Conservation (phyloP, 2,329 filamentous ascomycete species). For the Scedosporium minutisporum region DNA sequence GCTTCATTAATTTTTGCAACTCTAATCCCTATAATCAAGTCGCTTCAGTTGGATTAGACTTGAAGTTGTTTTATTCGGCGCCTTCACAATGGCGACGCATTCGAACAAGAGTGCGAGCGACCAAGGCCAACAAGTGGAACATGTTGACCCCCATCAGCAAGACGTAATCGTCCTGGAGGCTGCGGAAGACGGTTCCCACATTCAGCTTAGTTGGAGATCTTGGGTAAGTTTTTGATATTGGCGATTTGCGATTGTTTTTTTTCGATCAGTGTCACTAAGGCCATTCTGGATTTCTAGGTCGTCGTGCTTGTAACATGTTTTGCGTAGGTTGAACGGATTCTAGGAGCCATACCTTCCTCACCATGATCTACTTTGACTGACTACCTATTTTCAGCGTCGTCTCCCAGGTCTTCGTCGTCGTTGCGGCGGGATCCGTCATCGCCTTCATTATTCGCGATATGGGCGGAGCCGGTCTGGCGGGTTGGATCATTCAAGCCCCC, state of each 20-base stretch:
- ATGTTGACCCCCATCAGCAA: background rate
- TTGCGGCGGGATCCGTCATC: slow-evolving; percentile 44
- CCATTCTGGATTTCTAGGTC: slow-evolving; percentile 8
- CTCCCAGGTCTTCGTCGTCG: slow-evolving; percentile 45
- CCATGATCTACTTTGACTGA: background rate
- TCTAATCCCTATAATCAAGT: too few species aligned
- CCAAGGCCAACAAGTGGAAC: background rate
- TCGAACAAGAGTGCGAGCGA: background rate
- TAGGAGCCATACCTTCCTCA: background rate
- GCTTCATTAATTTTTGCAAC: too few species aligned
- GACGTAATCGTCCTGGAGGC: slow-evolving; percentile 21
- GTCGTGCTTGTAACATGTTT: slow-evolving; percentile 38
- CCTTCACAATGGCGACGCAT: background rate
- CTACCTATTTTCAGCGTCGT: slow-evolving; percentile 27
- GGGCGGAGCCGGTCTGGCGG: slow-evolving; percentile 36
- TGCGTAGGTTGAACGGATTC: slow-evolving; percentile 20
- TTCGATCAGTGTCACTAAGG: background rate
- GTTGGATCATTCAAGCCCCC: slow-evolving; percentile 46
- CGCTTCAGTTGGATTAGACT: too few species aligned
- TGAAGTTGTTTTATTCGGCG: background rate
- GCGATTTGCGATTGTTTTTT: background rate
- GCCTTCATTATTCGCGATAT: slow-evolving; percentile 46
- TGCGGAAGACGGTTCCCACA: slow-evolving; percentile 23
- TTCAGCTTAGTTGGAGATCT: slow-evolving; percentile 44
- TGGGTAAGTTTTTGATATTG: slow-evolving; percentile 23